Evolutionary conservation across 441 rosid genomes (phyloP), one percentile per base, ranked within the genome.

Genomic region (Melastoma candidum): DNA sequence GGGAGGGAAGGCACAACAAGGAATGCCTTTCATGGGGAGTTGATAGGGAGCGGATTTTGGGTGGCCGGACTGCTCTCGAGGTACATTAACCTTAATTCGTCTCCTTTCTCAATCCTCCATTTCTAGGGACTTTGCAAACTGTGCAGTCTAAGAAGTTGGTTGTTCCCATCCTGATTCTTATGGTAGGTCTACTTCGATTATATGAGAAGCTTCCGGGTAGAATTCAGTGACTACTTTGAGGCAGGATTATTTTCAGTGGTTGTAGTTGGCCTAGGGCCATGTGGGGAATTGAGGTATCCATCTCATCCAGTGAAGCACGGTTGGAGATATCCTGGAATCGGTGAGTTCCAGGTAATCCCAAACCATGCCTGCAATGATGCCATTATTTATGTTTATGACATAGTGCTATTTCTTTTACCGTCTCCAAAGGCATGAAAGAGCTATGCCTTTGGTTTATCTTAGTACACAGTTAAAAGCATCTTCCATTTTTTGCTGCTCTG

Each of bases 21-120:
- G 99, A 94, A 70, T 94, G 92, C 64, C 99, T 94, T 56, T 84
- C 99, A 26, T 93, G 97, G 97, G 99, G 97, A 51, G 69, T 90
- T 63, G 96, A 90, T 73, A 87, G 72, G 76, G 97, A 90, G 64
- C 81, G 99, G 51, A 85, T 80, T 46, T 71, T 90, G 74, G 80
- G 80, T 74, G 97, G 99, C 56, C 79, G 92, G 25, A 94, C 96
- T 76, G 99, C 99, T 58, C 57, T 83, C 44, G 99, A 94, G 96
- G 99, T 93, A 84, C 41, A 4, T 32, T 32, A 32, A 32, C 41
- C 7, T 32, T 32, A 32, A 32, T 32, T 32, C 41, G 8, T 32
- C 8, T 32, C 41, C 41, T 8, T 32, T 32, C 7, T 32, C 7
- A 6, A 32, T 4, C 8, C 41, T 4, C 7, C 41, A 6, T 32